These are phyloP conservation scores for Cicer bijugum DNA, from an alignment of 306 rosid species.

Conservation along the genomic window DNA sequence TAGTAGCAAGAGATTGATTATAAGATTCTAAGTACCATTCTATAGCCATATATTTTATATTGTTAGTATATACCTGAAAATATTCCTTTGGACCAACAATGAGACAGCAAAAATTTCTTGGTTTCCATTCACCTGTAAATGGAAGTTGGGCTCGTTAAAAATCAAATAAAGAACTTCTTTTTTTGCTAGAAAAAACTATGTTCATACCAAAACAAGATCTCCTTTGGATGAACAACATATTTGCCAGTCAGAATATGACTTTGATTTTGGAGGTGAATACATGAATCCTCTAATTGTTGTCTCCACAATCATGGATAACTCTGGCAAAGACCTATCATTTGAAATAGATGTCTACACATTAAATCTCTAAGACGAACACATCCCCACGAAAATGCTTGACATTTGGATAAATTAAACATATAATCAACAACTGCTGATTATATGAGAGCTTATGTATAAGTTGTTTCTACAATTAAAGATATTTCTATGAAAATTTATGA, in stretches of 20 bases:
- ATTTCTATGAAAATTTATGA: background rate
- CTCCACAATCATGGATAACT: conserved; percentile 69
- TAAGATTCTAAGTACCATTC: conserved; percentile 9
- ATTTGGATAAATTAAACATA: background rate
- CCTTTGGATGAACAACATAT: conserved; percentile 78
- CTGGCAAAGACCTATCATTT: conserved; percentile 83
- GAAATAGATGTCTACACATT: conserved; percentile 12
- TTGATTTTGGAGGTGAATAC: conserved; percentile 58
- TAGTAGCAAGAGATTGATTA: conserved; percentile 25
- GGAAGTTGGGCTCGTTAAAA: conserved; percentile 34
- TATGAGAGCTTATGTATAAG: background rate
- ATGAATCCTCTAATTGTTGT: conserved; percentile 73
- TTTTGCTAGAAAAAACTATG: conserved; percentile 29
- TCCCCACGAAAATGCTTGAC: background rate
- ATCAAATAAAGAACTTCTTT: conserved; percentile 14
- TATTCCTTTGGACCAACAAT: conserved; percentile 59
- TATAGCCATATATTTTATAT: background rate
- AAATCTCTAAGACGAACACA: background rate
- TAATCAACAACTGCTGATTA: background rate
- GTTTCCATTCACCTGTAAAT: conserved; percentile 76
- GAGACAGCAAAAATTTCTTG: conserved; percentile 74
- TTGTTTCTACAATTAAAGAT: background rate
- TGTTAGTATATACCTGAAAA: conserved; percentile 61
- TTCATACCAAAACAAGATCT: conserved; percentile 79
- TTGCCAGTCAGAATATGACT: conserved; percentile 55